A percentile compares a stretch with the other conserved stretches of the same genome.
phyloP scores from a whole-genome alignment of 352 stramenopile species.

The Elongisporangium senticosum region DNA sequence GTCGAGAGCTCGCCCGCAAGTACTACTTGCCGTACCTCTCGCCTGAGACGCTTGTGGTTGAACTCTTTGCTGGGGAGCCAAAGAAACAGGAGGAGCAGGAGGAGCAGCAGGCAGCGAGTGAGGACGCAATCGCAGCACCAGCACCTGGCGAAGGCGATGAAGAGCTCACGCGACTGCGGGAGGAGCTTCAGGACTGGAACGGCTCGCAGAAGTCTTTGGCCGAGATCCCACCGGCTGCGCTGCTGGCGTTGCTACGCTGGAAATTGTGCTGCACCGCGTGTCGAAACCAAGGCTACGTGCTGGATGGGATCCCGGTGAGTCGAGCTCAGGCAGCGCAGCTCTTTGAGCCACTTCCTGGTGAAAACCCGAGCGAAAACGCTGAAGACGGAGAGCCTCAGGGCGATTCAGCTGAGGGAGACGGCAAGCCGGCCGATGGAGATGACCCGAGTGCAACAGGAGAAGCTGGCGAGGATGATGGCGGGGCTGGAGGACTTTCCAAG shows the following conservation, averaged over 20 bases:
- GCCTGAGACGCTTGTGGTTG: constrained; percentile 31
- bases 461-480: constrained; percentile 13
- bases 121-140: not conserved
- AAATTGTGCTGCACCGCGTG: constrained; percentile 51
- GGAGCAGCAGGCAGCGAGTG: constrained; percentile 1
- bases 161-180: constrained; percentile 35
- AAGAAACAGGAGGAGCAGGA: constrained; percentile 18
- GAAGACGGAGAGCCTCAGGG: constrained; percentile 1
- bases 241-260: constrained; percentile 57
- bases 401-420: not conserved
- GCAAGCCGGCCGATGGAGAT: constrained; percentile 9
- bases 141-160: constrained; percentile 10
- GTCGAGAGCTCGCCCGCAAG: constrained; percentile 42
- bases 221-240: constrained; percentile 26
- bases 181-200: constrained; percentile 29
- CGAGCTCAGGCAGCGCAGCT: constrained; percentile 39
- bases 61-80: constrained; percentile 23
- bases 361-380: constrained; percentile 8
- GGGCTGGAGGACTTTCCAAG: constrained; percentile 14
- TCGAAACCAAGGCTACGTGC: constrained; percentile 80
- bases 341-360: constrained; percentile 23
- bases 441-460: constrained; percentile 8
- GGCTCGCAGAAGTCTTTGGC: constrained; percentile 11
- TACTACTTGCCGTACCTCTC: constrained; percentile 74
- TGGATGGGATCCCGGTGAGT: constrained; percentile 57